A percentile compares a stretch with the other conserved stretches of the same genome.
phyloP scores from a whole-genome alignment of 371 early-diverging fungal species.

The Funneliformis caledonium region DNA sequence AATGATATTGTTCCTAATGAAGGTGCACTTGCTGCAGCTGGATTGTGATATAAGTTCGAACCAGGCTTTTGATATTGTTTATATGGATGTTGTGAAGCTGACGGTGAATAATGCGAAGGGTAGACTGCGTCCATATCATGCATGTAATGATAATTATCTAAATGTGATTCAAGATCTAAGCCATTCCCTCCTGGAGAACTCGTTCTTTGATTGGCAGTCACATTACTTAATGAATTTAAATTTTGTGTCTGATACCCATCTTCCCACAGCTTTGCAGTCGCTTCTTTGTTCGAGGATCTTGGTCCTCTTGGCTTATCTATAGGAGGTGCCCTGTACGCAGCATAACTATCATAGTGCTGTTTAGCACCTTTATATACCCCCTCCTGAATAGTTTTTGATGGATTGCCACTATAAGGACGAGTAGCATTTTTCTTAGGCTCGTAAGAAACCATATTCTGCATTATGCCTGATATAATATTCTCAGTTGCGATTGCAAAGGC shows the following conservation, averaged over 20 bases:
- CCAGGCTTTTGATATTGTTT: neutral
- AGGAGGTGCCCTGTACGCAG: neutral
- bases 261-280: neutral
- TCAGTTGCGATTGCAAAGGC: neutral
- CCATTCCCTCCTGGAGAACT: neutral
- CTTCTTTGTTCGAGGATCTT: neutral
- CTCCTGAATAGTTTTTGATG: neutral
- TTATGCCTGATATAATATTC: neutral
- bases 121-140: neutral
- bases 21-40: neutral
- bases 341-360: conserved; percentile 13
- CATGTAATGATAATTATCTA: neutral
- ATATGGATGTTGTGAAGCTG: conserved; percentile 3
- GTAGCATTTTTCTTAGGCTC: conserved; percentile 21
- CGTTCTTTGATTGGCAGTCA: neutral
- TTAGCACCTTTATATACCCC: neutral
- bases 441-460: conserved; percentile 31
- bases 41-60: neutral
- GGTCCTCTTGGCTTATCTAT: neutral
- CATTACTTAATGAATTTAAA: neutral
- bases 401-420: conserved; percentile 18
- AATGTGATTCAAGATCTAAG: neutral
- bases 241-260: neutral
- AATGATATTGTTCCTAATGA: neutral
- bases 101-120: neutral